These are phyloP conservation scores for Blepharisma stoltei DNA, from an alignment of 73 alveolate species.

Conservation along the genomic window DNA sequence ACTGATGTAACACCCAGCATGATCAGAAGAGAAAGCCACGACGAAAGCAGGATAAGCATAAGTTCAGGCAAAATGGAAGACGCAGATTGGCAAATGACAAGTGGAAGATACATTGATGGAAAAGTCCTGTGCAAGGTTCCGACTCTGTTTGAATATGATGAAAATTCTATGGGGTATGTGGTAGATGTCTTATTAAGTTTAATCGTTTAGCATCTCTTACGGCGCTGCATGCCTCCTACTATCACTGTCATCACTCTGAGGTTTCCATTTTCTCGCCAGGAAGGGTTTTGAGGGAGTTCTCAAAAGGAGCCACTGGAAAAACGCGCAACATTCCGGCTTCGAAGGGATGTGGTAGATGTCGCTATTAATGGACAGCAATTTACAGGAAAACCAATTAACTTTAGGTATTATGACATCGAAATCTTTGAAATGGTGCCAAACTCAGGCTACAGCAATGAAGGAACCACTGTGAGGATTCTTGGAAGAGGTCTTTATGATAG, in stretches of 20 bases:
- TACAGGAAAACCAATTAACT: constrained; percentile 90
- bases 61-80: constrained; percentile 20
- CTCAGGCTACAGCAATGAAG: constrained; percentile 93
- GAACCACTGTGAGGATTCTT: constrained; percentile 73
- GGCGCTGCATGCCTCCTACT: constrained; percentile 89
- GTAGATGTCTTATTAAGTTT: too few species aligned
- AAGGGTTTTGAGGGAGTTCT: too few species aligned
- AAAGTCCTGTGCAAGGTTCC: constrained; percentile 77
- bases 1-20: constrained; percentile 34
- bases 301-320: constrained; percentile 70
- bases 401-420: constrained; percentile 74
- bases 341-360: constrained; percentile 91
- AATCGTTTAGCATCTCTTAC: constrained; percentile 86
- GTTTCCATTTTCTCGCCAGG: too few species aligned
- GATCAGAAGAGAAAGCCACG: constrained; percentile 46
- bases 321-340: constrained; percentile 76
- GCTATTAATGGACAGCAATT: constrained; percentile 97
- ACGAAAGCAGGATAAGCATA: constrained; percentile 44
- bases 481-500: constrained; percentile 97
- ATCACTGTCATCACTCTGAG: too few species aligned
- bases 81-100: constrained; percentile 2
- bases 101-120: constrained; percentile 35
- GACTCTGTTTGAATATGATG: constrained; percentile 80
- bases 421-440: constrained; percentile 77
- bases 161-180: constrained; percentile 87